Percentiles rank a stretch among this genome's conserved stretches.
These are phyloP conservation scores for Suillus subaureus DNA, from an alignment of 768 basidiomycete genomes.

Conservation along the genomic window DNA sequence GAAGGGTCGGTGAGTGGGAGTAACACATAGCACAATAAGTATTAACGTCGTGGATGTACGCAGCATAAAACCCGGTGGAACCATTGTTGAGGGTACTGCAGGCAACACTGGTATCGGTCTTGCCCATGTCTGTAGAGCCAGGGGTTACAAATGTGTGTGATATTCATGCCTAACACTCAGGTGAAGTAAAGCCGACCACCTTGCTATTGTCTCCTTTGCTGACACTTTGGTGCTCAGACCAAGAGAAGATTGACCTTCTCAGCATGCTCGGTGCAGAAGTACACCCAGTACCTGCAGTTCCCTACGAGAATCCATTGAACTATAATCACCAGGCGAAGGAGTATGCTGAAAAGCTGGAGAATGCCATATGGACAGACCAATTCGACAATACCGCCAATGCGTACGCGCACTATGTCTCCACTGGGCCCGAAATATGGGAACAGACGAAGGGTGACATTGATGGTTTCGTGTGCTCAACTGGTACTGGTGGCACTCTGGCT, in stretches of 20 bases:
- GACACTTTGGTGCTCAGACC: slow-evolving; percentile 50
- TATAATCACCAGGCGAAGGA: slow-evolving; percentile 98
- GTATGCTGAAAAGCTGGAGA: slow-evolving; percentile 69
- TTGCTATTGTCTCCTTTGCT: not conserved
- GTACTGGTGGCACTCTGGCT: slow-evolving; percentile 95
- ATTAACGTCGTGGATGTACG: slow-evolving; percentile 1
- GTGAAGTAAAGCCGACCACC: slow-evolving; percentile 42
- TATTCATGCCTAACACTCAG: slow-evolving; percentile 98
- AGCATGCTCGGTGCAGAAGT: slow-evolving; percentile 98
- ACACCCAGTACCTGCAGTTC: slow-evolving; percentile 92
- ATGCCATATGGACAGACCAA: slow-evolving; percentile 97
- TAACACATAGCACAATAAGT: not conserved
- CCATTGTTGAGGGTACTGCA: slow-evolving; percentile 96
- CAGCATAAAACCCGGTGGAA: slow-evolving; percentile 90
- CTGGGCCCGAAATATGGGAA: slow-evolving; percentile 96
- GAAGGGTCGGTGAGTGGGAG: slow-evolving; percentile 66
- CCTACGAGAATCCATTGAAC: slow-evolving; percentile 92
- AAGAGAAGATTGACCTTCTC: slow-evolving; percentile 97
- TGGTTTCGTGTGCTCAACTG: slow-evolving; percentile 93
- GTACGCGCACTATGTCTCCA: slow-evolving; percentile 81
- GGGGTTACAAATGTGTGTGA: slow-evolving; percentile 97
- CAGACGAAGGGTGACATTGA: slow-evolving; percentile 81
- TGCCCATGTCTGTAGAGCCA: slow-evolving; percentile 90
- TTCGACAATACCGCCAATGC: slow-evolving; percentile 97
- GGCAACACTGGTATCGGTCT: slow-evolving; percentile 98